Evolutionary conservation across 1,284 basidiomycete genomes (phyloP), one percentile per base, ranked within the genome.

Genomic region (Inonotus obliquus): DNA sequence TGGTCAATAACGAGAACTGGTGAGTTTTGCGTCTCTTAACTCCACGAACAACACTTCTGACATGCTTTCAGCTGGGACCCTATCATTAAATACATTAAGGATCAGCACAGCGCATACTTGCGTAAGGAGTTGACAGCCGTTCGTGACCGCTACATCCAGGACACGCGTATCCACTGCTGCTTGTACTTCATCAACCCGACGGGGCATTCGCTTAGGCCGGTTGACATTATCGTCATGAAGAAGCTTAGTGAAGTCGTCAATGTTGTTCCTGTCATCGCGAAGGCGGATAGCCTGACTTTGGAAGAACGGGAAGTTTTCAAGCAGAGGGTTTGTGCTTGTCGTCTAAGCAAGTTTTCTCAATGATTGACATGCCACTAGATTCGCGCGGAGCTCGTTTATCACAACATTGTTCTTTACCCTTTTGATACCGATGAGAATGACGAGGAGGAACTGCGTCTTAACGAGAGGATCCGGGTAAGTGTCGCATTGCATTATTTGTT

Each of bases 1-100:
- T 96, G 71, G 88, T 99, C 74, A 98, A 99, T 85, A 99, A 99
- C 75, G 97, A 99, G 75, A 92, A 92, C 75, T 98, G 97, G 91
- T 94, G 69, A 57, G 88, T 79, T 32, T 45, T 37, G 21, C 57
- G 17, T 45, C 29, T 29, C 1, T 37, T 45, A 1, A 29, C 29
- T 17, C 25, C 38, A 39, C 10, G 37, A 37, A 48, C 9, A 35
- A 4, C 17, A 27, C 14, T 47, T 21, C 7, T 29, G 44, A 13
- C 25, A n/a, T 19, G 45, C 35, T 48, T 19, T 44, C 27, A 94
- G 92, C 83, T 99, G 96, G 96, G 96, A 99, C 72, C 92, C 96
- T 32, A 98, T 98, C 70, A 84, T 98, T 75, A 97, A 97, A 78
- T 97, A 98, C 77, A 98, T 98, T 79, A 92, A 95, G 79, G 97